Conservation (phyloP, 2,329 filamentous ascomycete species). For the Elsinoe arachidis region DNA sequence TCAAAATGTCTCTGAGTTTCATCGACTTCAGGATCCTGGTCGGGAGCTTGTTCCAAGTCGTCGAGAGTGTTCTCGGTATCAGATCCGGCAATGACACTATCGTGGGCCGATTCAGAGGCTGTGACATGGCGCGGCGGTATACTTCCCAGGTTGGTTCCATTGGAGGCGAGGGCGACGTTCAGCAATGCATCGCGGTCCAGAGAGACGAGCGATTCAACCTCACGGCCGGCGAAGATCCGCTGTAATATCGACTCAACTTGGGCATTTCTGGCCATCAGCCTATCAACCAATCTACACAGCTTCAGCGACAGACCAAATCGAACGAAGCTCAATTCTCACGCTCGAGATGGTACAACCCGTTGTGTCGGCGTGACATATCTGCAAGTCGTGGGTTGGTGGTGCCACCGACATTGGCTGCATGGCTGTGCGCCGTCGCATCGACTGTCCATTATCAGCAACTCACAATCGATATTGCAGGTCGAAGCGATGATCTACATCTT, state of each 20-base stretch:
- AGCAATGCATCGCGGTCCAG: conserved; percentile 38
- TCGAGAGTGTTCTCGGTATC: conserved; percentile 47
- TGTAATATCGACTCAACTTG: conserved; percentile 35
- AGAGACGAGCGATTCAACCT: conserved; percentile 32
- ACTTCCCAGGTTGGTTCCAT: conserved; percentile 32
- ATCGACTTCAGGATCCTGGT: conserved; percentile 57
- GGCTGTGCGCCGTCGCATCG: conserved; percentile 75
- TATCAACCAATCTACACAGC: conserved; percentile 48
- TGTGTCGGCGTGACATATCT: conserved; percentile 77
- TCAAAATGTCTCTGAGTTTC: conserved; percentile 43
- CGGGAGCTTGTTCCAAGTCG: conserved; percentile 61
- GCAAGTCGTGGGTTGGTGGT: conserved; percentile 68
- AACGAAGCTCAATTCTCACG: conserved; percentile 44
- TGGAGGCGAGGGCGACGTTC: conserved; percentile 34
- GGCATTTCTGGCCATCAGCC: conserved; percentile 44
- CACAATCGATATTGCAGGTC: neutral
- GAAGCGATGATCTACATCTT: conserved; percentile 47
- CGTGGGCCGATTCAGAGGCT: neutral
- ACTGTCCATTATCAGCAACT: neutral
- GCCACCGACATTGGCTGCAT: conserved; percentile 74
- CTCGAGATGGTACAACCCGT: conserved; percentile 66
- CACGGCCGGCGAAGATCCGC: conserved; percentile 35
- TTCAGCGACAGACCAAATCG: conserved; percentile 34
- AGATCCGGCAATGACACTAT: conserved; percentile 24
- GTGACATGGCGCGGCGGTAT: conserved; percentile 17